Evolutionary conservation across 192 early-diverging fungal species (phyloP), one percentile per base, ranked within the genome.

Genomic region (Coemansia sp.): DNA sequence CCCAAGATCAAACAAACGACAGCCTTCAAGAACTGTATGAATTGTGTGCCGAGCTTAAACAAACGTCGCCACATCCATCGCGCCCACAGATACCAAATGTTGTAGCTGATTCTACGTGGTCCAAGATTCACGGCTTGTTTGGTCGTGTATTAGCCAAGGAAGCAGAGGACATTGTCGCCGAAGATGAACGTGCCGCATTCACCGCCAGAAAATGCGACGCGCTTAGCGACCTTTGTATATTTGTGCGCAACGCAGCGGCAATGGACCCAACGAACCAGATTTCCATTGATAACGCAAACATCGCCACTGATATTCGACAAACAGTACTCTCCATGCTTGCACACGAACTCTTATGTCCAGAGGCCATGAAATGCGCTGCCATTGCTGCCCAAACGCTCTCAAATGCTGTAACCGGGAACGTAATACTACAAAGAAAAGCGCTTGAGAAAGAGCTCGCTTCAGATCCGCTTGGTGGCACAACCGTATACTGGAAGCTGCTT

Each of bases 191-290:
- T 4, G 42, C 50, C 15, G 28, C 29, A 6, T 34, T 40, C 19
- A 17, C 34, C 27, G 15, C 27, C 25, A 23, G 20, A 22, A 50
- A 42, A 48, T 45, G 14, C 25, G 55, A 65, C 27, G 65, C 55
- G 10, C 75, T 72, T 23, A 31, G 20, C 1, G 59, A 60, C 13
- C 53, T 78, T 31, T 78, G 75, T 25, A 38, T 57, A 22, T 71
- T 62, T 61, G 66, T 62, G 55, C 75, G 75, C 61, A 78, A 78
- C 50, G 61, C 75, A 4, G 53, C 62, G 20, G 75, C 75, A 6
- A 68, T 72, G 75, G 61, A 59, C 29, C 44, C 8, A 20, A 5
- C 44, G 15, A 78, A 78, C 62, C 75, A 78, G 54, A 40, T 36
- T 34, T 6, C n/a, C 7, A 59, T 61, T 7, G 48, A 20, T 20